Base-by-base conservation (phyloP, 345 rosid species). In the Citrus cavaleriei region DNA sequence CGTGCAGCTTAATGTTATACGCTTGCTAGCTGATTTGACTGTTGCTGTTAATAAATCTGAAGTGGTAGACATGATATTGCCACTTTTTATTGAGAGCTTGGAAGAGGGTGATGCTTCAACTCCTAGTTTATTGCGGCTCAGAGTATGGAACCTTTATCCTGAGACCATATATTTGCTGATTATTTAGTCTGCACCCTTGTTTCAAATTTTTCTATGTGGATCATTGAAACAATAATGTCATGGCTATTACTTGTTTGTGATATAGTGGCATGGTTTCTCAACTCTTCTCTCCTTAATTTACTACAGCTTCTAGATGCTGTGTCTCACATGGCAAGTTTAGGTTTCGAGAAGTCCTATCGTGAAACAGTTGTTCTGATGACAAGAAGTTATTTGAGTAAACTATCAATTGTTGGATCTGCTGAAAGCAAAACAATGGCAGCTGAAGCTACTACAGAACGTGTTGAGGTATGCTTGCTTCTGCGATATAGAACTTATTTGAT, bases 301-400 rank as follows among this genome's bases (percentile, higher is more conserved):
- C 46, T 90, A 86, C 94, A 97, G 98, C 95, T 97, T 86, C 93
- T 94, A 82, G 99, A 94, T 92, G 99, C 98, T 78, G 97, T 93
- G 79, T 93, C 99, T 83, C 97, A 89, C 78, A 87, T 97, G 76
- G 97, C 99, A 81, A 94, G 97, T 86, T 88, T 97, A 86, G 98
- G 99, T 70, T 97, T 94, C 83, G 99, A 94, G 89, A 97, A 97
- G 88, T 93, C 99, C 54, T 97, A 92, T 80, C 95, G 99, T 19
- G 99, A 97, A 89, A 94, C 97, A 25, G 95, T 94, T 82, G 98
- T 97, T 88, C 82, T 94, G 81, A 87, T 97, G 98, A 94, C 98
- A 46, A 91, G 98, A 84, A 92, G 96, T 85, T 97, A 97, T 81
- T 80, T 96, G 87, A 89, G 87, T 85, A 93, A 91, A 83, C 69